Evolutionary conservation across 371 early-diverging fungal genomes (phyloP), one percentile per base, ranked within the genome.

Genomic region (Chytridium lagenaria): DNA sequence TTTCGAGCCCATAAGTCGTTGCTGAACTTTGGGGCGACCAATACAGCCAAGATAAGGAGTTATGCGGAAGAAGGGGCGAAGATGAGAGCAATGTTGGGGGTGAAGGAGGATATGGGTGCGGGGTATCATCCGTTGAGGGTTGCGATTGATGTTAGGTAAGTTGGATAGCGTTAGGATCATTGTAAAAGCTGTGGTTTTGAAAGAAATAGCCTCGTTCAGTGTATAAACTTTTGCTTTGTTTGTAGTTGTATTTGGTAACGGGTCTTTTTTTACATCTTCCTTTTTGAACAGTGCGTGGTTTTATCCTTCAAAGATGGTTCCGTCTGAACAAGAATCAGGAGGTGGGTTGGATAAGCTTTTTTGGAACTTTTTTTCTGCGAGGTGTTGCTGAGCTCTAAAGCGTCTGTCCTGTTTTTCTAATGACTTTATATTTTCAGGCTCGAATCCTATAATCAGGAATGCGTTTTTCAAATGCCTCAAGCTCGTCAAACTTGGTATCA

Each of bases 61-160:
- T 57, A 5, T 38, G 31, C 5, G 5, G 10, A 63, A 5, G 36
- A 63, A 7, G 63, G 15, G 2, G 19, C 31, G 7, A 34, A 30
- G 7, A 7, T 38, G 19, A 19, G 33, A 23, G 26, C 19, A 7
- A 15, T 63, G 63, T 28, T 33, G 19, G 31, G 31, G 38, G 33
- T 30, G 28, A 33, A 66, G 2, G 2, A 5, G 37, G n/a, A n/a
- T n/a, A 66, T 7, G 40, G 44, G 22, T 15, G 40, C 49, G 5
- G 66, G 66, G 19, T 39, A 16, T n/a, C 37, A 66, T 28, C 66
- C 66, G n/a, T 49, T 66, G 26, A 36, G 30, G 37, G 66, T 66
- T 23, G 66, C 66, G 5, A 26, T 66, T 15, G 66, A 66, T 66
- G 66, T 49, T 63, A 63, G 63, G 33, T 36, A 30, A 5, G 55